Percentiles rank a stretch among this genome's conserved stretches.
These are phyloP conservation scores for Globisporangium yorkense DNA, from an alignment of 352 stramenopile genomes.

Conservation along the genomic window DNA sequence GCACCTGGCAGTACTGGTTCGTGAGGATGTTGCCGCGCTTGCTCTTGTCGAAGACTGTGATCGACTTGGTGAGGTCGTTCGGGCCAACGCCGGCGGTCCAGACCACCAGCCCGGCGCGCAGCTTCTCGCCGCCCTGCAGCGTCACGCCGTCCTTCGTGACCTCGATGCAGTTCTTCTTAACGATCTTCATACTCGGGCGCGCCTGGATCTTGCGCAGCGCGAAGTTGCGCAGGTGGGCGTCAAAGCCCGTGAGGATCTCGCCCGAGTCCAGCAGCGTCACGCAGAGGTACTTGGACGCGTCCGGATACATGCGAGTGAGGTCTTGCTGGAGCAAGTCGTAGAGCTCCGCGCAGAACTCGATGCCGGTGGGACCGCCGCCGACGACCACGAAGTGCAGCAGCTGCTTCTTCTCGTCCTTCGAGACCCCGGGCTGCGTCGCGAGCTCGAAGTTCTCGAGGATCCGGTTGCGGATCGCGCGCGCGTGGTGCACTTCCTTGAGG, in stretches of 20 bases:
- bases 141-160: slow-evolving; percentile 60
- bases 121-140: slow-evolving; percentile 47
- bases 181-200: slow-evolving; percentile 71
- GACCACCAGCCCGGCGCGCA: slow-evolving; percentile 60
- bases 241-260: slow-evolving; percentile 72
- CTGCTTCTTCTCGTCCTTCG: slow-evolving; percentile 78
- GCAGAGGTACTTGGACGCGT: slow-evolving; percentile 62
- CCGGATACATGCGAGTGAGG: slow-evolving; percentile 75
- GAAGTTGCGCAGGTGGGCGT: slow-evolving; percentile 57
- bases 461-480: slow-evolving; percentile 72
- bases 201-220: slow-evolving; percentile 74
- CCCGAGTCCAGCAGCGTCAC: slow-evolving; percentile 70
- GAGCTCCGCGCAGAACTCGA: slow-evolving; percentile 96
- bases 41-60: slow-evolving; percentile 69
- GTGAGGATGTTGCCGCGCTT: slow-evolving; percentile 78
- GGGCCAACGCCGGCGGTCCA: slow-evolving; percentile 76
- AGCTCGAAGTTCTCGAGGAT: slow-evolving; percentile 93
- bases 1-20: slow-evolving; percentile 80
- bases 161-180: slow-evolving; percentile 76
- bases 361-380: slow-evolving; percentile 91
- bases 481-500: slow-evolving; percentile 96
- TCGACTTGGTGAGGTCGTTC: slow-evolving; percentile 74
- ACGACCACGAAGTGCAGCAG: slow-evolving; percentile 98
- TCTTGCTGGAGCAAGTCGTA: slow-evolving; percentile 93
- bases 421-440: slow-evolving; percentile 84